Percentiles rank a stretch among this genome's conserved stretches.
phyloP scores from a whole-genome alignment of 805 yeast genomes.

The Ogataea trehalophila region DNA sequence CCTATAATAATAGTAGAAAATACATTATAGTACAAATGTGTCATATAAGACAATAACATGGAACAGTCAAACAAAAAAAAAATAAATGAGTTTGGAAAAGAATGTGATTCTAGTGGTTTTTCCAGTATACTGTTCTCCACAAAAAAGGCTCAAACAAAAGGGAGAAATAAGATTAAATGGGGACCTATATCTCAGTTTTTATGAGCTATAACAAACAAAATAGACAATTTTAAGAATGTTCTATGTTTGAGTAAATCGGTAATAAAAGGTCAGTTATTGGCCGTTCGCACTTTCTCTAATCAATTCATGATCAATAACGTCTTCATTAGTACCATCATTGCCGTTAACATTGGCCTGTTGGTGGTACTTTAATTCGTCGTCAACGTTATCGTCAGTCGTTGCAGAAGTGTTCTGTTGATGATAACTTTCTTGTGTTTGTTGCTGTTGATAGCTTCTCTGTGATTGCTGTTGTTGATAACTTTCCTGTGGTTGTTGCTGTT shows the following conservation, averaged over 20 bases:
- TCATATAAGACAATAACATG: too few species aligned
- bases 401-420: neutral
- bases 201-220: too few species aligned
- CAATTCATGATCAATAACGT: slow-evolving; percentile 12
- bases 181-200: too few species aligned
- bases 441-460: neutral
- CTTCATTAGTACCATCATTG: slow-evolving; percentile 2
- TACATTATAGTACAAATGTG: too few species aligned
- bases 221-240: neutral
- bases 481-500: neutral
- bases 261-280: neutral
- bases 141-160: too few species aligned
- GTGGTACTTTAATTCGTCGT: slow-evolving; percentile 17
- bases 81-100: too few species aligned
- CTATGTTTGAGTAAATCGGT: neutral
- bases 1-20: too few species aligned
- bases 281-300: slow-evolving; percentile 6
- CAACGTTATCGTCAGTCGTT: slow-evolving; percentile 19
- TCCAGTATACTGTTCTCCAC: too few species aligned
- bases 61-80: too few species aligned
- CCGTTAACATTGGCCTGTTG: slow-evolving; percentile 3
- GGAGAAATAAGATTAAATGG: too few species aligned
- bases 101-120: too few species aligned
- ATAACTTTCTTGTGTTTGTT: neutral
- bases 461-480: neutral